phyloP scores from a whole-genome alignment of 2,329 filamentous ascomycete genomes.

The Pseudocercospora fuligena region DNA sequence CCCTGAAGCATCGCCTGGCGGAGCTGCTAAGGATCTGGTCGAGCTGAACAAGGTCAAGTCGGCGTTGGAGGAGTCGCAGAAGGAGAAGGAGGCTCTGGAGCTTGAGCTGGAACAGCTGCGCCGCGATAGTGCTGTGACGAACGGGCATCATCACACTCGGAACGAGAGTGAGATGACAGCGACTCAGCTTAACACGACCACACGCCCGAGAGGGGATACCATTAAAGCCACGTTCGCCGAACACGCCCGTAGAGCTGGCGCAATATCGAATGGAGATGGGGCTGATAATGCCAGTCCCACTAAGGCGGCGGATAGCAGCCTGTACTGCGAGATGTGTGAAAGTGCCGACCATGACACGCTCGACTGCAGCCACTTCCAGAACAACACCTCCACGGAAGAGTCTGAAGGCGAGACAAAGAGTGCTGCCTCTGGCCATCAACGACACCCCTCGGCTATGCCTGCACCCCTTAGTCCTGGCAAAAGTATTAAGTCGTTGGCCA shows the following conservation, averaged over 20 bases:
- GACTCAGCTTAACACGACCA: constrained; percentile 26
- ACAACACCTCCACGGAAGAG: constrained; percentile 23
- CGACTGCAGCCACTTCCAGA: constrained; percentile 69
- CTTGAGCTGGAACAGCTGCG: constrained; percentile 76
- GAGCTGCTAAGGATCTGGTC: constrained; percentile 38
- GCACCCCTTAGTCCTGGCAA: constrained; percentile 21
- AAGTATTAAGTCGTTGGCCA: constrained; percentile 13
- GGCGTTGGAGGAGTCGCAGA: constrained; percentile 72
- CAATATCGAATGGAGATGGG: neutral
- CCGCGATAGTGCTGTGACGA: constrained; percentile 47
- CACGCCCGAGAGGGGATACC: constrained; percentile 54
- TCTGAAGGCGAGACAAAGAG: constrained; percentile 23
- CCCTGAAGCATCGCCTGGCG: constrained; percentile 47
- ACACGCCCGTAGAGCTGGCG: constrained; percentile 60
- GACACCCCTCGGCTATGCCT: constrained; percentile 19
- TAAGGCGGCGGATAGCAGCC: constrained; percentile 11
- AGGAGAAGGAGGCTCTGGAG: constrained; percentile 81
- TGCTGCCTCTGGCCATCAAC: constrained; percentile 18
- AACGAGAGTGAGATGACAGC: constrained; percentile 40
- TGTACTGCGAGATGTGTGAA: constrained; percentile 95
- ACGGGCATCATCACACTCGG: constrained; percentile 45
- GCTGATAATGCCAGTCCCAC: constrained; percentile 13
- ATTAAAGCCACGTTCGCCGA: constrained; percentile 65
- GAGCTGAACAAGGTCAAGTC: constrained; percentile 63
- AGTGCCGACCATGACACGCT: constrained; percentile 90